A percentile compares a stretch with the other conserved stretches of the same genome.
These are phyloP conservation scores for Ascomycota sp. DNA, from an alignment of 2,329 filamentous ascomycete genomes.

Conservation along the genomic window DNA sequence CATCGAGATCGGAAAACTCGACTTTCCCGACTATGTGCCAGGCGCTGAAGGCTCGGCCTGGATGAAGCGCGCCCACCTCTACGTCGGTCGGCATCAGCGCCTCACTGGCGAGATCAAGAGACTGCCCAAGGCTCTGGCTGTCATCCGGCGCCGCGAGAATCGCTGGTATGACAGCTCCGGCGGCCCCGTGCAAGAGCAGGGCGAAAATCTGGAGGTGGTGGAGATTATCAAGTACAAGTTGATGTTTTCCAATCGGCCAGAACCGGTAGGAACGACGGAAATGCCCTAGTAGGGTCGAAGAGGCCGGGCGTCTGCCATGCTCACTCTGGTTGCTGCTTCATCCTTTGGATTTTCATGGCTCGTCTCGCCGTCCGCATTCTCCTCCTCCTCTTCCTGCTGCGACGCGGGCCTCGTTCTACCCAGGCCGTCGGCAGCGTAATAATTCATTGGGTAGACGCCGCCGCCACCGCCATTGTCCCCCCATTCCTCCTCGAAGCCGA, in stretches of 20 bases:
- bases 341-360: no score
- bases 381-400: conserved; percentile 4
- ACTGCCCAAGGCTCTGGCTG: conserved; percentile 51
- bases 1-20: conserved; percentile 40
- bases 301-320: no score
- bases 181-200: conserved; percentile 14
- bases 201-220: conserved; percentile 50
- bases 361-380: no score
- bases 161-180: conserved; percentile 20
- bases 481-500: conserved; percentile 61
- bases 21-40: conserved; percentile 51
- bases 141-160: conserved; percentile 39
- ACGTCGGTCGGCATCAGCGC: conserved; percentile 71
- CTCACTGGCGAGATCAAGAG: conserved; percentile 82
- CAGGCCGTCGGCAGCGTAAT: conserved; percentile 78
- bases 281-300: neutral
- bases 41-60: conserved; percentile 34
- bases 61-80: conserved; percentile 81
- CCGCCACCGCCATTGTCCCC: conserved; percentile 26
- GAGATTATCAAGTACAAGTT: conserved; percentile 78
- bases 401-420: conserved; percentile 45
- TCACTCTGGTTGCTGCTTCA: neutral
- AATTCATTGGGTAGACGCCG: conserved; percentile 89
- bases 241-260: conserved; percentile 61
- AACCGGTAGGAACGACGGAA: conserved; percentile 44